Evolutionary conservation across 1,284 basidiomycete species (phyloP).

Genomic region (Lentinula novae-zelandiae): DNA sequence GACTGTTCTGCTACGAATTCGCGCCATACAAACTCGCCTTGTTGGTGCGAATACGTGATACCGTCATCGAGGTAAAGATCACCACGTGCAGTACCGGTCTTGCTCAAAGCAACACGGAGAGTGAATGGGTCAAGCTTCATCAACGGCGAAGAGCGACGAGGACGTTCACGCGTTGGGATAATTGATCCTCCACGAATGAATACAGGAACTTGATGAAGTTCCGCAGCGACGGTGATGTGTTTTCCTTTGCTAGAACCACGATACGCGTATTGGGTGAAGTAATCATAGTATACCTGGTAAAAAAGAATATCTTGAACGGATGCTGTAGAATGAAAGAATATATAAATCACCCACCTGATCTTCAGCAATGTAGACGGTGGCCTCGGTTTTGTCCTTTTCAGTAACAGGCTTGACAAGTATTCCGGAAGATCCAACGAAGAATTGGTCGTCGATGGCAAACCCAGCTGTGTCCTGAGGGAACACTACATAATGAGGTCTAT

Average conservation of each 20-base stretch:
- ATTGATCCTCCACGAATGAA: conserved; percentile 93
- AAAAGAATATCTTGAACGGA: not conserved
- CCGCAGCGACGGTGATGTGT: conserved; percentile 72
- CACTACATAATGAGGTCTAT: conserved; percentile 88
- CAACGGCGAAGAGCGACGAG: conserved; percentile 80
- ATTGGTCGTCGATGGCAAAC: conserved; percentile 92
- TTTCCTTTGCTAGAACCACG: conserved; percentile 62
- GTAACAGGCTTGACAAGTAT: conserved; percentile 93
- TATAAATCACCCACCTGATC: conserved; percentile 56
- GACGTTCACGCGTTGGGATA: conserved; percentile 82
- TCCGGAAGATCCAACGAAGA: conserved; percentile 86
- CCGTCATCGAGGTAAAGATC: conserved; percentile 97
- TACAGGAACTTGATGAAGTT: conserved; percentile 78
- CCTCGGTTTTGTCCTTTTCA: conserved; percentile 65
- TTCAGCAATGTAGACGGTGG: conserved; percentile 85
- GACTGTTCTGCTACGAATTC: conserved; percentile 58
- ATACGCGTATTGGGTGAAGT: conserved; percentile 71
- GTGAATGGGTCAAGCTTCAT: conserved; percentile 96
- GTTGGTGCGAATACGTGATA: conserved; percentile 74
- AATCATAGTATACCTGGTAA: conserved; percentile 88
- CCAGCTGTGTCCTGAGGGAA: conserved; percentile 88
- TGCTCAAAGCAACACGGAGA: conserved; percentile 78
- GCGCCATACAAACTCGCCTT: conserved; percentile 84
- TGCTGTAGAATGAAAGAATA: not conserved
- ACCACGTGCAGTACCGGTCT: conserved; percentile 64